A percentile compares a stretch with the other conserved stretches of the same genome.
phyloP scores from a whole-genome alignment of 2,329 filamentous ascomycete genomes.

The Elsinoe fawcettii region DNA sequence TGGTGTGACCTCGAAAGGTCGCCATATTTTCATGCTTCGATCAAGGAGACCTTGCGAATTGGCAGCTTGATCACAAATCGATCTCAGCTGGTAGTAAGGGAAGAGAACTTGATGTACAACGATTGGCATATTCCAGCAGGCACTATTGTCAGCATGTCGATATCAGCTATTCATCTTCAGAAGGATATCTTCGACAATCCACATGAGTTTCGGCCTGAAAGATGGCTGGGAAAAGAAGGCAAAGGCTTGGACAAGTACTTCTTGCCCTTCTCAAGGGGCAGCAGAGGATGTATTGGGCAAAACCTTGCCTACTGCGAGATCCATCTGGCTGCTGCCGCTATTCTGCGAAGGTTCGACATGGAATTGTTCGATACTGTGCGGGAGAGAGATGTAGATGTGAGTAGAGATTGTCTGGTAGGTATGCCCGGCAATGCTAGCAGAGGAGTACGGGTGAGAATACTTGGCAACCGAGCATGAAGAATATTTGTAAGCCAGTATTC shows the following conservation, averaged over 20 bases:
- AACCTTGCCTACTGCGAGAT: conserved; percentile 31
- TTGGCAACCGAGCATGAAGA: not conserved
- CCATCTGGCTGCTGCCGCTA: conserved; percentile 26
- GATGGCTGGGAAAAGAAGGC: conserved; percentile 26
- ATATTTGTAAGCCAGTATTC: not conserved
- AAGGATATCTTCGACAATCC: conserved; percentile 29
- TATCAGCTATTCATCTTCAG: conserved; percentile 25
- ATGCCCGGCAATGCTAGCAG: conserved; percentile 4
- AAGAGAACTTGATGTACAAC: conserved; percentile 18
- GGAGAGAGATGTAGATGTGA: conserved; percentile 19
- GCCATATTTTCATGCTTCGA: conserved; percentile 47
- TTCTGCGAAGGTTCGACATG: conserved; percentile 29
- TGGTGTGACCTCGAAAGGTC: conserved; percentile 30
- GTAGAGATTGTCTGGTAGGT: conserved; percentile 11
- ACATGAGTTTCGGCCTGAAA: conserved; percentile 29
- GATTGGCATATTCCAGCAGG: conserved; percentile 19
- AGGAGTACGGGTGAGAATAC: conserved; percentile 1
- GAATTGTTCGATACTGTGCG: conserved; percentile 22
- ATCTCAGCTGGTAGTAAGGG: not conserved
- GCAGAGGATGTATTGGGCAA: conserved; percentile 28
- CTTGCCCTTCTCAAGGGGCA: conserved; percentile 30
- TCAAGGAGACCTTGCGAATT: conserved; percentile 48
- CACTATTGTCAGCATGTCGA: conserved; percentile 26
- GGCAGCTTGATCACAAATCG: conserved; percentile 3
- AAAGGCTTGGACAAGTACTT: conserved; percentile 25